A percentile compares a stretch with the other conserved stretches of the same genome.
Conservation (phyloP, 371 early-diverging fungal genomes). For the Rhizomucor pusillus region DNA sequence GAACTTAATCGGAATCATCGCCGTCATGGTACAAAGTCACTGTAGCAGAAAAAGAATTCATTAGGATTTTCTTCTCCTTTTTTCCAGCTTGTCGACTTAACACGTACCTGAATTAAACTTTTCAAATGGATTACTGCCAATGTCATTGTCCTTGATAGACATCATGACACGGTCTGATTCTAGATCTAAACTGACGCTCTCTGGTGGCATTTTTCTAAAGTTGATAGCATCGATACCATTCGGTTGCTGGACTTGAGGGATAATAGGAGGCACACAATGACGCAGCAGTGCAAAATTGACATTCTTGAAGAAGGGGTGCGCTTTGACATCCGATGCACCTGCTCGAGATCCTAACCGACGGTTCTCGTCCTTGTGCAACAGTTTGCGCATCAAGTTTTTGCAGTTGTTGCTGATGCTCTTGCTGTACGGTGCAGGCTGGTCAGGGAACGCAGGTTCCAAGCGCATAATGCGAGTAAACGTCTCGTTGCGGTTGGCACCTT, state of each 20-base stretch:
- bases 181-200: constrained; percentile 65
- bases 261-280: constrained; percentile 85
- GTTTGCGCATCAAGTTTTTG: constrained; percentile 76
- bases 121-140: constrained; percentile 55
- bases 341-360: constrained; percentile 83
- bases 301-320: constrained; percentile 89
- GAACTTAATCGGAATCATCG: too few species aligned
- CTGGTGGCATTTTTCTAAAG: constrained; percentile 64
- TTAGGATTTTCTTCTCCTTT: too few species aligned
- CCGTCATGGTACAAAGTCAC: too few species aligned
- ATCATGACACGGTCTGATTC: constrained; percentile 43
- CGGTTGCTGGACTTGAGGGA: constrained; percentile 62
- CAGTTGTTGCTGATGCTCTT: constrained; percentile 44
- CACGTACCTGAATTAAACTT: constrained; percentile 64
- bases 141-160: not conserved
- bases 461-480: constrained; percentile 85
- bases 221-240: constrained; percentile 68
- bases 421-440: constrained; percentile 45
- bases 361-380: constrained; percentile 86
- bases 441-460: constrained; percentile 74
- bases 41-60: too few species aligned
- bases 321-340: constrained; percentile 94
- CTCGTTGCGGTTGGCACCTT: constrained; percentile 80
- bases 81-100: too few species aligned
- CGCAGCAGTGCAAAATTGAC: constrained; percentile 93